Evolutionary conservation across 2,329 filamentous ascomycete species (phyloP), one percentile per base, ranked within the genome.

Genomic region (Arthroderma sp.): DNA sequence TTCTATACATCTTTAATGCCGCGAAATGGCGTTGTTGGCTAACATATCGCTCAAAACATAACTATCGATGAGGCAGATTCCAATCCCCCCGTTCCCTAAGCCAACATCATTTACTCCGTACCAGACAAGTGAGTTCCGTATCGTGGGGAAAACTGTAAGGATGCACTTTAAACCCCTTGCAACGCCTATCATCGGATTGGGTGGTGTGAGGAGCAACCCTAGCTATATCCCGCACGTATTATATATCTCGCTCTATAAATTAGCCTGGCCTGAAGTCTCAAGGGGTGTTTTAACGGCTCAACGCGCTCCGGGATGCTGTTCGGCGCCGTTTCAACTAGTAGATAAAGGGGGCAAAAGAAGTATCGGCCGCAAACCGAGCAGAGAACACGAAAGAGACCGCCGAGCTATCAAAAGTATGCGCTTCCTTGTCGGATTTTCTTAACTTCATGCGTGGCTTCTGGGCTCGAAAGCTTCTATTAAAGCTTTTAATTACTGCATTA

Each of bases 121-220:
- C n/a, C n/a, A n/a, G n/a, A n/a, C n/a, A n/a, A n/a, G n/a, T n/a
- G n/a, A n/a, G n/a, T n/a, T n/a, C n/a, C n/a, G n/a, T n/a, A n/a
- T n/a, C n/a, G 39, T 8, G 39, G 39, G 17, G 19, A 9, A 19
- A 43, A 43, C n/a, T n/a, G n/a, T 23, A 4, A 7, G 23, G 21
- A 25, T 13, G 13, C n/a, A 6, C 44, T 33, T 51, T 11, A 31
- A 25, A 51, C 8, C 47, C n/a, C 47, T 33, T 51, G 47, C 47
- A 15, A 49, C 47, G 47, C 47, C 47, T 51, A 51, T 51, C 28
- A 13, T n/a, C 47, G 47, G 47, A 51, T 33, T 51, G 23, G 28
- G 25, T 49, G 23, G 25, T 13, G 9, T n/a, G n/a, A n/a, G n/a
- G n/a, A n/a, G n/a, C n/a, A n/a, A n/a, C n/a, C n/a, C n/a, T n/a